Evolutionary conservation across 768 basidiomycete species (phyloP), one percentile per base, ranked within the genome.

Genomic region (Boletus pseudo-olivaceus): DNA sequence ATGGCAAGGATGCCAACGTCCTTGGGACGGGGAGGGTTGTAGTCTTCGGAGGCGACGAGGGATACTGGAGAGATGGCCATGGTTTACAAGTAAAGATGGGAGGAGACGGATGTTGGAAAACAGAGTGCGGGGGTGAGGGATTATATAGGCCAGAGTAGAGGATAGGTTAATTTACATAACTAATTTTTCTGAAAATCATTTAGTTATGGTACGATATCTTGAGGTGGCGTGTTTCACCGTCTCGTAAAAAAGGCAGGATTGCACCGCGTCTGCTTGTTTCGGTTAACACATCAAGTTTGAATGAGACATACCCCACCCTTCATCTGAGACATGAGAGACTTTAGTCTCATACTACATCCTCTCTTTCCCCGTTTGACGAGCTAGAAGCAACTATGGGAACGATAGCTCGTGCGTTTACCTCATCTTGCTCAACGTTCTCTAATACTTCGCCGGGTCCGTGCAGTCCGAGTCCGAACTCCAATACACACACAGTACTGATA

Each of bases 1-100:
- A 95, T 84, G 47, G 81, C 93, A 60, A 95, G 88, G 72, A 98
- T 85, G 67, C 95, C 95, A 62, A 97, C 94, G 73, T 97, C 90
- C 77, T 88, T 84, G 55, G 95, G 93, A 63, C 93, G 89, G 51
- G 73, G 69, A 2, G 68, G 47, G 44, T 59, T 56, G 19, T 57
- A 41, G 14, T 54, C 53, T 29, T 65, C 51, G 33, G 56, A 35
- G 8, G 61, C n/a, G 38, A 50, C 26, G 33, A 41, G 37, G 26
- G 58, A 49, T 1, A 41, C 47, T 8, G 63, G 55, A 15, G 68
- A 27, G 34, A 65, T 68, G 11, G 70, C 66, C 69, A 70, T 70
- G 30, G 33, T 27, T 53, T 26, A 5, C 7, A 12, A 47, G 35
- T 26, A 26, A 40, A 40, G 44, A 37, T 27, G 54, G n/a, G 30